A percentile compares a stretch with the other conserved stretches of the same genome.
Conservation (phyloP, 2,329 filamentous ascomycete genomes). For the Hymenoscyphus infarciens region DNA sequence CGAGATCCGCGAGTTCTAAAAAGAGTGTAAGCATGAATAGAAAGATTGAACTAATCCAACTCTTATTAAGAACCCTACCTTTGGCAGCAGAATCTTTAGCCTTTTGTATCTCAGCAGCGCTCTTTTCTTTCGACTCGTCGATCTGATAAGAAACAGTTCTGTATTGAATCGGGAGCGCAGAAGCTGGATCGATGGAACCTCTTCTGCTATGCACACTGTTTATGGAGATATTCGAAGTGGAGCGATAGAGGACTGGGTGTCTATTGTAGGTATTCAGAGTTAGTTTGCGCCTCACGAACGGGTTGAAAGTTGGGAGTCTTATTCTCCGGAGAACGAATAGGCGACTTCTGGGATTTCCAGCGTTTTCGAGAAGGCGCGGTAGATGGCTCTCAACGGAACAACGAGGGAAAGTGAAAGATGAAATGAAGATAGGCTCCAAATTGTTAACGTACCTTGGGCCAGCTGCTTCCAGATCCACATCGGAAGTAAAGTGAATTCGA, state of each 20-base stretch:
- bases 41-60: background rate
- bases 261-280: background rate
- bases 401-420: background rate
- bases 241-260: constrained; percentile 22
- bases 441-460: constrained; percentile 11
- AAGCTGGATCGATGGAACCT: constrained; percentile 39
- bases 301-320: no score
- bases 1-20: constrained; percentile 57
- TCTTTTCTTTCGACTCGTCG: constrained; percentile 49
- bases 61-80: constrained; percentile 34
- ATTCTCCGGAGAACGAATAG: no score
- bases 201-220: constrained; percentile 30
- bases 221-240: constrained; percentile 31
- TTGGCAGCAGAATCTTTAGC: constrained; percentile 44
- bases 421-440: background rate
- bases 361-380: no score
- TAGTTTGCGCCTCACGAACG: background rate
- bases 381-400: no score
- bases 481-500: constrained; percentile 28
- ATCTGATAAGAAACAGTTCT: constrained; percentile 55
- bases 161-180: constrained; percentile 51
- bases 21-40: constrained; percentile 19
- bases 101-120: constrained; percentile 40
- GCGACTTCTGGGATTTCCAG: no score
- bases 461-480: constrained; percentile 25